A percentile compares a stretch with the other conserved stretches of the same genome.
Evolutionary conservation across 2,329 filamentous ascomycete genomes (phyloP).

Genomic region (Colletotrichum endophyticum): DNA sequence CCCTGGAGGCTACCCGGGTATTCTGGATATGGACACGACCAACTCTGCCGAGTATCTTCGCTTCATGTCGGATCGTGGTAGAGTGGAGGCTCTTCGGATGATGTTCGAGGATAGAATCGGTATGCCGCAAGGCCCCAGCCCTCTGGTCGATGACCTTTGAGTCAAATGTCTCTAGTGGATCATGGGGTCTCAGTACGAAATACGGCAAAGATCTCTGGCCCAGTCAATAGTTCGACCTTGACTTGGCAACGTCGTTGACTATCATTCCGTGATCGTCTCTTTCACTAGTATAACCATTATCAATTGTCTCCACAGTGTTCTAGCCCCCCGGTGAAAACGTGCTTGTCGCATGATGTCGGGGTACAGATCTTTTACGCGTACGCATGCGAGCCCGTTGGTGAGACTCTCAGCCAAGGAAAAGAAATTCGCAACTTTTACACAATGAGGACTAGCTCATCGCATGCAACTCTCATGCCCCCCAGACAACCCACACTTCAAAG

Average conservation of each 20-base stretch:
- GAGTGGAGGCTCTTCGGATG: constrained; percentile 44
- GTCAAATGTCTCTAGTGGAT: not conserved
- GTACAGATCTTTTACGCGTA: not conserved
- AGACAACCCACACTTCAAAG: not conserved
- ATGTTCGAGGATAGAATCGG: constrained; percentile 47
- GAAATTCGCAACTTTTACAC: not conserved
- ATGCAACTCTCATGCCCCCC: not conserved
- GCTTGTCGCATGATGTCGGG: not conserved
- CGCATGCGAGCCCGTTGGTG: not conserved
- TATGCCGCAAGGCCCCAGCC: constrained; percentile 43
- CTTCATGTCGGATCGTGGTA: constrained; percentile 45
- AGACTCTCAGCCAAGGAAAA: not conserved
- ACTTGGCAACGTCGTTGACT: not conserved
- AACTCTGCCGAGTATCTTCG: constrained; percentile 39
- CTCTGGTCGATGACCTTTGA: constrained; percentile 30
- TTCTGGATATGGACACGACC: constrained; percentile 34
- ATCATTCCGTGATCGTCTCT: not conserved
- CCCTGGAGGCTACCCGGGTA: constrained; percentile 31
- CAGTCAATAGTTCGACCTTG: not conserved
- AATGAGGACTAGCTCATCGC: not conserved
- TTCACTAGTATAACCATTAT: not conserved
- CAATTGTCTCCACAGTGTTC: not conserved
- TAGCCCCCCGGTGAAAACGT: not conserved
- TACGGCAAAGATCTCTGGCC: not conserved
- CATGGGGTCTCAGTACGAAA: not conserved